phyloP scores from a whole-genome alignment of 306 rosid genomes.

The Alnus rubra region DNA sequence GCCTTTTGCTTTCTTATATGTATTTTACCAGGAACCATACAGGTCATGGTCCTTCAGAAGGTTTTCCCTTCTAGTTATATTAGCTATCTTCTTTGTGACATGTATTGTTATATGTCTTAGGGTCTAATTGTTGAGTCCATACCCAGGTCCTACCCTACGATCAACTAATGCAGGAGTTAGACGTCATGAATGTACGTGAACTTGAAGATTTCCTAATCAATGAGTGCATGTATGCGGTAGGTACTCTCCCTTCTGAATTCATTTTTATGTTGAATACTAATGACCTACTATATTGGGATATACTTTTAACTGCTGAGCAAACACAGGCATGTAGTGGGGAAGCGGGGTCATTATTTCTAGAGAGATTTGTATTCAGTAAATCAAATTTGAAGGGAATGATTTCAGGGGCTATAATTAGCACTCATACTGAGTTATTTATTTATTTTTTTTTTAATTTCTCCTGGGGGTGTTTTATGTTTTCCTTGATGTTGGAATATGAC shows the following conservation, averaged over 20 bases:
- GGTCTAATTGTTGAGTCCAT: slow-evolving; percentile 16
- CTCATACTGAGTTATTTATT: slow-evolving; percentile 2
- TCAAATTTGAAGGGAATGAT: slow-evolving; percentile 1
- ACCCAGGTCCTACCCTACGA: slow-evolving; percentile 82
- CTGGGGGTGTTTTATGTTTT: not conserved
- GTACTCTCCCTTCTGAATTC: slow-evolving; percentile 30
- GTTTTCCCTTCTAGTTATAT: slow-evolving; percentile 1
- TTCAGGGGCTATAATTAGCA: not conserved
- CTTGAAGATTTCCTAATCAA: slow-evolving; percentile 96
- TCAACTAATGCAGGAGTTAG: slow-evolving; percentile 88
- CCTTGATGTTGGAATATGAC: not conserved
- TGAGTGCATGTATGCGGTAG: slow-evolving; percentile 98
- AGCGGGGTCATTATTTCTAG: not conserved
- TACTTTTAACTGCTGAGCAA: not conserved
- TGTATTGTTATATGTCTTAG: not conserved
- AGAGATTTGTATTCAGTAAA: slow-evolving; percentile 1
- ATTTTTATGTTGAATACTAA: slow-evolving; percentile 11
- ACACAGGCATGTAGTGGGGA: not conserved
- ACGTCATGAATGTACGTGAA: slow-evolving; percentile 78
- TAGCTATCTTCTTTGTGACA: slow-evolving; percentile 5
- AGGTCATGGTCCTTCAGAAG: not conserved
- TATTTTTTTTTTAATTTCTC: not conserved
- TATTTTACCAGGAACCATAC: not conserved
- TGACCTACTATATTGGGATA: slow-evolving; percentile 10
- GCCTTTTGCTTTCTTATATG: not conserved